Evolutionary conservation across 148 eudicot species (phyloP).

Genomic region (Nyssa sinensis): DNA sequence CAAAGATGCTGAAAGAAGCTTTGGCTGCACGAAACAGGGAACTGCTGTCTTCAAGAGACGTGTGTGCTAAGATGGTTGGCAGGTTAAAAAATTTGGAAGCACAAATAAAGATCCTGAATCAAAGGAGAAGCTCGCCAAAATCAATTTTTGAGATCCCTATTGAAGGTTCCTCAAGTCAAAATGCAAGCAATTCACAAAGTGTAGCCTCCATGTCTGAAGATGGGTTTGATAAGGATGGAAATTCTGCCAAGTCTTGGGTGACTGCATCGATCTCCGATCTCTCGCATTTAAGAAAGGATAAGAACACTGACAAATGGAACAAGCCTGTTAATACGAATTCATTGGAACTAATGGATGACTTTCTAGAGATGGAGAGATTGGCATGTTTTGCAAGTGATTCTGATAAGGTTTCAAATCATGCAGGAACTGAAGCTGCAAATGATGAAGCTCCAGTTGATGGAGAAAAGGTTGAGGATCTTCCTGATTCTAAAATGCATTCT

Average conservation of each 20-base stretch:
- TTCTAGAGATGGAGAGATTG: constrained; percentile 18
- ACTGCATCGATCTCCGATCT: constrained; percentile 1
- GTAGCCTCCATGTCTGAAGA: constrained; percentile 15
- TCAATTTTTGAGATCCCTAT: constrained; percentile 9
- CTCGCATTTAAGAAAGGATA: background rate
- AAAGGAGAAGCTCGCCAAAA: constrained; percentile 13
- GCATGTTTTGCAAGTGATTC: constrained; percentile 1
- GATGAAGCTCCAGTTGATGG: background rate
- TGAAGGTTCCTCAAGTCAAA: constrained; percentile 11
- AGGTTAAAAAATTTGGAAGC: constrained; percentile 12
- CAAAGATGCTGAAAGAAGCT: constrained; percentile 14
- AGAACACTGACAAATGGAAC: background rate
- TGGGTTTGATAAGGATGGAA: constrained; percentile 14
- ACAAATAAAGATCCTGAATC: constrained; percentile 12
- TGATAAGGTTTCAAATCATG: background rate
- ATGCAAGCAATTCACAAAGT: constrained; percentile 14
- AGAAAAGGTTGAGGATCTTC: background rate
- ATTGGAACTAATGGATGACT: constrained; percentile 17
- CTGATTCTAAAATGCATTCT: background rate
- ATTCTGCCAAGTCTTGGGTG: constrained; percentile 5
- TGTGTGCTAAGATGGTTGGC: constrained; percentile 3
- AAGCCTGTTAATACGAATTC: background rate
- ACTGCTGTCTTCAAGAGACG: constrained; percentile 15
- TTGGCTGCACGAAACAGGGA: constrained; percentile 10
- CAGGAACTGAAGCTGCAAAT: background rate